A percentile compares a stretch with the other conserved stretches of the same genome.
These are phyloP conservation scores for Raphidocelis subcapitata DNA, from an alignment of 139 green algal species.

Conservation along the genomic window DNA sequence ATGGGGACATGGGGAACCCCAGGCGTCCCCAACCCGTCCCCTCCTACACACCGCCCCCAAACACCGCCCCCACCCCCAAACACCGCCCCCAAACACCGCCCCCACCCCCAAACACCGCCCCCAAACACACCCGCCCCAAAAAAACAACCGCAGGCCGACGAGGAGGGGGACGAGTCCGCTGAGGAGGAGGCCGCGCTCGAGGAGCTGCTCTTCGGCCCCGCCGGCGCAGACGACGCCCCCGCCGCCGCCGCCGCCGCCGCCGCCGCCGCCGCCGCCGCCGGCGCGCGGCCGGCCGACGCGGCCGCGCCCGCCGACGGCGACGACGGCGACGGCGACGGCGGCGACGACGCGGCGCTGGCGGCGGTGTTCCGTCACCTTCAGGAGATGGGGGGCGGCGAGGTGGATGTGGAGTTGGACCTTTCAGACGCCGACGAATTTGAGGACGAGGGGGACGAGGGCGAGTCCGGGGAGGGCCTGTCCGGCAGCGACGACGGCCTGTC, in stretches of 20 bases:
- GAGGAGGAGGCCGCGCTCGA: slow-evolving; percentile 18
- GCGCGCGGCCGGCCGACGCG: neutral
- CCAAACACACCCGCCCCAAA: too few species aligned
- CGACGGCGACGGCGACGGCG: neutral
- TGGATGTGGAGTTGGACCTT: slow-evolving; percentile 1
- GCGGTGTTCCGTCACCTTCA: neutral
- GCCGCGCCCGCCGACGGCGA: slow-evolving; percentile 11
- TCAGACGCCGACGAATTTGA: too few species aligned
- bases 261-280: neutral
- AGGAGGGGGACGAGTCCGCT: slow-evolving; percentile 26
- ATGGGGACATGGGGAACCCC: too few species aligned
- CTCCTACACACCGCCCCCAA: too few species aligned
- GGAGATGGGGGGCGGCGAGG: neutral
- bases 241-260: neutral
- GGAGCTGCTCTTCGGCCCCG: neutral
- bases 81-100: too few species aligned
- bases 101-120: too few species aligned
- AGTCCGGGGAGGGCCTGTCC: too few species aligned
- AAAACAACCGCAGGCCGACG: neutral
- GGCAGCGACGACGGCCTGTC: too few species aligned
- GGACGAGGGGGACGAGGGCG: too few species aligned
- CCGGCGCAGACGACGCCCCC: neutral
- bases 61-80: too few species aligned
- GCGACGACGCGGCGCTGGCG: neutral
- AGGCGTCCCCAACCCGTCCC: too few species aligned